Base-by-base conservation (phyloP, 2,329 filamentous ascomycete genomes). In the Cytospora piceae region DNA sequence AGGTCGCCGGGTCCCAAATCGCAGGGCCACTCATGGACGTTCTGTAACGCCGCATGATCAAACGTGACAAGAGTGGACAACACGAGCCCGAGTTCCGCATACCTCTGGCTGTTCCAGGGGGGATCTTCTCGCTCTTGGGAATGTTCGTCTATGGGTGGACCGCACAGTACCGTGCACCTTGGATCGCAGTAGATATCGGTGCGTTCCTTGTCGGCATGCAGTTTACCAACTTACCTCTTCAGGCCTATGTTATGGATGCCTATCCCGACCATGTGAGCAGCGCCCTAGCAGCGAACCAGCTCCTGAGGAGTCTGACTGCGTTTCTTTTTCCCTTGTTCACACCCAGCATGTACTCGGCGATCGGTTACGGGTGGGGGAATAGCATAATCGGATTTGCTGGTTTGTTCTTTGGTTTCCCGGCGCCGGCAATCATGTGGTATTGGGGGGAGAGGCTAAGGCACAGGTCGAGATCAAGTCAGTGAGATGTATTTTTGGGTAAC, bases 1-100 rank as follows among this genome's bases (percentile, higher is more conserved):
- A 90, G 75, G 80, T 88, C 63, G 73, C 84, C 0, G 87, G 83
- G 8, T 78, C 81, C 0, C 82, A 86, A 65, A 69, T 84, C 1
- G 78, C 78, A 8, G 81, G 78, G 0, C 73, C 73, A 0, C 32
- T 81, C 0, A 80, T 82, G 72, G 83, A 85, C 64, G 68, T 66
- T 11, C 68, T 80, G 5, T 83, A 77, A 69, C 69, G 72, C 11
- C 67, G 71, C 49, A 71, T 76, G 39, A 74, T 73, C 61, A 69
- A 69, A 8, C 58, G 55, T 22, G 51, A 37, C 49, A 49, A 34
- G 29, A 20, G 17, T 8, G 49, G 49, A 46, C 69, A 71, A 4
- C 72, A 74, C n/a, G 64, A 65, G 1, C 88, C 89, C 0, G 89
- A 91, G 69, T 87, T 84, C 4, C 64, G 64, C 20, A 24, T 66